Evolutionary conservation across 257 asterid species (phyloP), one percentile per base, ranked within the genome.

Genomic region (Scutellaria galericulata): DNA sequence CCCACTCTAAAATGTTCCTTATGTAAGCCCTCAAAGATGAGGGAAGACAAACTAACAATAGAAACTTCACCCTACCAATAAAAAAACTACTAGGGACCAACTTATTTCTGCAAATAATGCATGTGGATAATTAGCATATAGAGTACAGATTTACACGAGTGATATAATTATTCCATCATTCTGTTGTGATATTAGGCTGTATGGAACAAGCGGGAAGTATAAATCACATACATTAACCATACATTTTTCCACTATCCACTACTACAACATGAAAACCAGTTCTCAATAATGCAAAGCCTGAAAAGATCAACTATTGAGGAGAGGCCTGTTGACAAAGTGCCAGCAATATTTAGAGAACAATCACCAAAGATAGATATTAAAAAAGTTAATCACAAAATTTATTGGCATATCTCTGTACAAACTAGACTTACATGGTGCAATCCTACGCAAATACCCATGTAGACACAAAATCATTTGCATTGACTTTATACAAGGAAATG

Each of bases 181-280:
- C 41, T 22, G 24, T 12, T 20, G 55, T 6, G 35, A 64, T 10
- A 14, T 20, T 20, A 45, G 24, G 70, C 5, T 37, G 57, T 39
- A 22, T 69, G 13, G n/a, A 55, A n/a, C 13, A 69, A 56, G 64
- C 56, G 55, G 13, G 54, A 63, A 42, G 41, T 40, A 64, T 18
- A 31, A 62, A 62, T 41, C 67, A 41, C 13, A 14, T 39, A 61
- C n/a, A 40, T 7, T 61, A 61, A n/a, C 50, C 31, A 7, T 15
- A 39, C 7, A 1, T 52, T 54, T 68, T 68, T 69, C 4, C 12
- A 55, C 54, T 9, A 40, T 64, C 7, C 13, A 44, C 69, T 20
- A 20, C 27, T 24, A 37, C 12, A 64, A 44, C 10, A 64, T 20
- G 6, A 3, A 64, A 64, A 41, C 68, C 68, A 18, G 18, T 18